phyloP scores from a whole-genome alignment of 306 rosid genomes.

The Oemleria cerasiformis region DNA sequence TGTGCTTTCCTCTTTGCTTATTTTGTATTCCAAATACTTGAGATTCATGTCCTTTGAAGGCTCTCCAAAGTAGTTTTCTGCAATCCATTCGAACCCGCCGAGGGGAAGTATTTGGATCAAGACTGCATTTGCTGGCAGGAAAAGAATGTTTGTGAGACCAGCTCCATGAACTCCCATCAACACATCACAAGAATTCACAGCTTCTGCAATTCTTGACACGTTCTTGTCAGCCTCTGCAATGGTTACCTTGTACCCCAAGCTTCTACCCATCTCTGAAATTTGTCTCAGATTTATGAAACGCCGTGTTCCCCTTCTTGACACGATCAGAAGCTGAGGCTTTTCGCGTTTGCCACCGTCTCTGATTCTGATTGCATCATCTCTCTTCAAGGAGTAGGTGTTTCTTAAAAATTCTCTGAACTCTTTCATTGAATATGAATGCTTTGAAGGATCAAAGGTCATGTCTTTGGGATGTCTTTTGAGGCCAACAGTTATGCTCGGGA shows the following conservation, averaged over 20 bases:
- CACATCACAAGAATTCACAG: constrained; percentile 82
- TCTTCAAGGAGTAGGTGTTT: constrained; percentile 49
- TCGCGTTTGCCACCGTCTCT: constrained; percentile 16
- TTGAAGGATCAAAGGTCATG: constrained; percentile 55
- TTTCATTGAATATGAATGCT: constrained; percentile 53
- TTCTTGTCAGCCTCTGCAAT: constrained; percentile 44
- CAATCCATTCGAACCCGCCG: constrained; percentile 73
- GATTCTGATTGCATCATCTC: constrained; percentile 38
- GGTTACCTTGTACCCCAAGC: constrained; percentile 56
- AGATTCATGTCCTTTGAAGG: constrained; percentile 70
- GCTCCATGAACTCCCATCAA: constrained; percentile 94
- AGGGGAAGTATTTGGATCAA: constrained; percentile 71
- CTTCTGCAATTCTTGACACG: constrained; percentile 45
- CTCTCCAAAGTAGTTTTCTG: constrained; percentile 40
- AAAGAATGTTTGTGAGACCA: constrained; percentile 80
- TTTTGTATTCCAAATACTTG: constrained; percentile 69
- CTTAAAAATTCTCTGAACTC: constrained; percentile 69
- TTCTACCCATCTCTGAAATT: constrained; percentile 47
- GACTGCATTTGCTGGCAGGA: constrained; percentile 75
- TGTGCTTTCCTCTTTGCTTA: constrained; percentile 63
- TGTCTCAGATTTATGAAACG: constrained; percentile 57
- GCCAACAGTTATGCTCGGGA: constrained; percentile 59
- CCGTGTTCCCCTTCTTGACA: constrained; percentile 62
- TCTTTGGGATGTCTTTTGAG: constrained; percentile 57
- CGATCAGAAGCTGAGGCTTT: constrained; percentile 64